These are phyloP conservation scores for Pseudogymnoascus sp. DNA, from an alignment of 2,329 filamentous ascomycete genomes.

Conservation along the genomic window DNA sequence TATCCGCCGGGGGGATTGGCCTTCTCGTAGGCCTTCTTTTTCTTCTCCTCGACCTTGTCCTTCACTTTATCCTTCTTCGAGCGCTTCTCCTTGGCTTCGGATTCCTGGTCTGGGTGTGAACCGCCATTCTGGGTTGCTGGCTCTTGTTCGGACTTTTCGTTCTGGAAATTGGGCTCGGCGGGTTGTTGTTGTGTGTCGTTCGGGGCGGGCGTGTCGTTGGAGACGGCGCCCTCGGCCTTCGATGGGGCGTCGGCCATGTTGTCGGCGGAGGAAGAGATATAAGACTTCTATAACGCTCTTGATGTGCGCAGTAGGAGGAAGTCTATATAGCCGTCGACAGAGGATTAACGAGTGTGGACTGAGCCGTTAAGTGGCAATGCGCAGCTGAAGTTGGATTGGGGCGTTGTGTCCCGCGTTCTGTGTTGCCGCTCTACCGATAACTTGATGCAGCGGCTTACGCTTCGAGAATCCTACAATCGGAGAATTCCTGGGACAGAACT, in stretches of 20 bases:
- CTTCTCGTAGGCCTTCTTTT: constrained; percentile 26
- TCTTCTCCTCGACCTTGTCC: constrained; percentile 24
- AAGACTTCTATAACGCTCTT: background rate
- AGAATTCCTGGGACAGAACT: background rate
- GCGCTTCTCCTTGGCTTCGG: constrained; percentile 4
- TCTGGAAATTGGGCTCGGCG: background rate
- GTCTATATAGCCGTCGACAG: background rate
- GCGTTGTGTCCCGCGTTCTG: background rate
- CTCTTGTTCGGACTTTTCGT: background rate
- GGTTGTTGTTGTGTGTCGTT: background rate
- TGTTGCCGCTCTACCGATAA: background rate
- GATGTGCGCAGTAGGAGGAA: background rate
- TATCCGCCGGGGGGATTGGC: constrained; percentile 53
- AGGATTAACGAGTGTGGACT: background rate
- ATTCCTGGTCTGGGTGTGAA: background rate
- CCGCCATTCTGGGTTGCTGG: background rate
- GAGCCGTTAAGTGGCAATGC: background rate
- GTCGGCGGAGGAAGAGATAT: background rate
- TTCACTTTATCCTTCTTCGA: constrained; percentile 15
- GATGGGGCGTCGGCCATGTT: background rate
- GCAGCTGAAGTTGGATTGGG: background rate
- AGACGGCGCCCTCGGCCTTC: background rate
- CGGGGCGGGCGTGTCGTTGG: background rate
- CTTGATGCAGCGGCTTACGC: background rate
- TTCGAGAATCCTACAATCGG: background rate